A percentile compares a stretch with the other conserved stretches of the same genome.
These are phyloP conservation scores for Coemansia sp. DNA, from an alignment of 192 early-diverging fungal genomes.

Conservation along the genomic window DNA sequence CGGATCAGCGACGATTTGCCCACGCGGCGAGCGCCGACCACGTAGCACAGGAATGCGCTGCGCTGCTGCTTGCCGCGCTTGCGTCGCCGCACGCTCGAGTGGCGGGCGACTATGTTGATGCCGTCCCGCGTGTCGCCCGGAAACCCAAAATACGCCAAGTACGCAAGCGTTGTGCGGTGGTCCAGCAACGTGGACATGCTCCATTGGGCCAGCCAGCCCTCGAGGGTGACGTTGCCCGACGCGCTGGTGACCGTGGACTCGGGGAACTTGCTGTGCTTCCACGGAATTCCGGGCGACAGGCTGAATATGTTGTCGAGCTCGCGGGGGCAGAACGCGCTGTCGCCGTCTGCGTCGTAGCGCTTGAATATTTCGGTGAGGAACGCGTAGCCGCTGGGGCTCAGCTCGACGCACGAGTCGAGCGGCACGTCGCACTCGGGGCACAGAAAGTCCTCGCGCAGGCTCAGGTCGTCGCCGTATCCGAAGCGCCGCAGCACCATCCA, in stretches of 20 bases:
- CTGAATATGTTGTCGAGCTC: conserved; percentile 88
- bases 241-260: conserved; percentile 89
- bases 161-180: conserved; percentile 84
- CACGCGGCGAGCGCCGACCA: conserved; percentile 76
- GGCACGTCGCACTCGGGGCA: conserved; percentile 86
- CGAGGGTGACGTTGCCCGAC: conserved; percentile 85
- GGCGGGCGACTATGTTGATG: conserved; percentile 63
- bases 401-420: conserved; percentile 87
- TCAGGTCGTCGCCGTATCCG: conserved; percentile 95
- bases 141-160: conserved; percentile 96
- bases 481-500: conserved; percentile 97
- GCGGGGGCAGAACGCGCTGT: conserved; percentile 90
- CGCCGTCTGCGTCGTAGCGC: conserved; percentile 93
- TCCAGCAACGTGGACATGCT: conserved; percentile 97
- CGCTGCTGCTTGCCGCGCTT: conserved; percentile 82
- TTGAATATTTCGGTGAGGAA: conserved; percentile 96
- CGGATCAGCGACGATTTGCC: conserved; percentile 89
- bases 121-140: conserved; percentile 86
- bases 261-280: conserved; percentile 82
- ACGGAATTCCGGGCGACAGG: conserved; percentile 91
- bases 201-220: conserved; percentile 99
- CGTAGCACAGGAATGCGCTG: conserved; percentile 91
- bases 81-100: conserved; percentile 58
- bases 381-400: conserved; percentile 89
- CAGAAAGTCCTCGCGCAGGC: conserved; percentile 87